Percentiles rank a stretch among this genome's conserved stretches.
phyloP scores from a whole-genome alignment of 2,329 filamentous ascomycete genomes.

The Amauroascus verrucosus region DNA sequence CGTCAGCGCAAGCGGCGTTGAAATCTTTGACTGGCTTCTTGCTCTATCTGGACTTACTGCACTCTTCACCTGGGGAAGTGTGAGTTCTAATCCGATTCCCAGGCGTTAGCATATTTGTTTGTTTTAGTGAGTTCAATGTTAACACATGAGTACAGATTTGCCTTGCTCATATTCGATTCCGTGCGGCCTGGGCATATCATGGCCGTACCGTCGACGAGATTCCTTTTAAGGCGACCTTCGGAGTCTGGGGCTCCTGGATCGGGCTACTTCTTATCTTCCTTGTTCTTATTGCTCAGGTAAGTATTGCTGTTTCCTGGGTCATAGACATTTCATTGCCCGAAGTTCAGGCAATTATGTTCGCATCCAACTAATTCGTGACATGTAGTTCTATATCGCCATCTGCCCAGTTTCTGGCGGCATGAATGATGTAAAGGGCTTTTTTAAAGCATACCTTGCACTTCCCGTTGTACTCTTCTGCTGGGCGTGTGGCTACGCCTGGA shows the following conservation, averaged over 20 bases:
- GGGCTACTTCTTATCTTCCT: conserved; percentile 47
- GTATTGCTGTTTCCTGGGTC: background rate
- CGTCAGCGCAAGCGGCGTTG: conserved; percentile 36
- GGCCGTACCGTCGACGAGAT: conserved; percentile 52
- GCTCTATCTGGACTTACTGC: conserved; percentile 54
- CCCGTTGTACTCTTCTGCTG: conserved; percentile 39
- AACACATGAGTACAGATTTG: conserved; percentile 38
- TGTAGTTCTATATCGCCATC: conserved; percentile 24
- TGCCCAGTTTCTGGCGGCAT: conserved; percentile 16
- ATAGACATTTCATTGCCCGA: too few species aligned
- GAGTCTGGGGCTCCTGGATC: conserved; percentile 51
- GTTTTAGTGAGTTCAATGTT: background rate
- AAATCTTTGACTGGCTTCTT: conserved; percentile 55
- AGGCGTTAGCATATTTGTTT: background rate
- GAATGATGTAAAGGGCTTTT: conserved; percentile 21
- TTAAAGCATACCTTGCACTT: conserved; percentile 24
- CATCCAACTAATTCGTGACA: background rate
- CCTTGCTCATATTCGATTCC: conserved; percentile 58
- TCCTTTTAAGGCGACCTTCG: conserved; percentile 50
- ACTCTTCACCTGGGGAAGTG: conserved; percentile 56
- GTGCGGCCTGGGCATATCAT: conserved; percentile 47
- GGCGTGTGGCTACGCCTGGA: conserved; percentile 52
- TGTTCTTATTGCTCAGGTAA: conserved; percentile 42
- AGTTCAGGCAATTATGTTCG: too few species aligned
- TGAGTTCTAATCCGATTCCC: conserved; percentile 8